Conservation (phyloP, 164 flowering plant species). For the Liquidambar formosana region DNA sequence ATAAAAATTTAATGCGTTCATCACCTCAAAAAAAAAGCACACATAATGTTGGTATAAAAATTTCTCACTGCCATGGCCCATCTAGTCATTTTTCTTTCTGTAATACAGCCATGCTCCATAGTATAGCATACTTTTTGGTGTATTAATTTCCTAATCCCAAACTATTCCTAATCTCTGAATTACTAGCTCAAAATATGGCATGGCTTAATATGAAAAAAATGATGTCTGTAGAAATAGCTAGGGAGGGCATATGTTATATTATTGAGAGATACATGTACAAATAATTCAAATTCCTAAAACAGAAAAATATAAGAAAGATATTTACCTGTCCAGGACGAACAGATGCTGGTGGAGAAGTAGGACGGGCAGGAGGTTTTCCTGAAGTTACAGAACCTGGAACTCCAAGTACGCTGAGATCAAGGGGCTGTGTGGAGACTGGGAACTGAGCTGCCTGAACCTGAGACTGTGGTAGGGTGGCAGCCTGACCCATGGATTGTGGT, state of each 20-base stretch:
- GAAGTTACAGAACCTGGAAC: conserved; percentile 47
- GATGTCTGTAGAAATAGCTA: too few species aligned
- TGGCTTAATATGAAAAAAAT: too few species aligned
- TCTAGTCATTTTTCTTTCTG: too few species aligned
- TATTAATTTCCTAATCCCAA: too few species aligned
- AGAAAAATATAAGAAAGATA: not conserved
- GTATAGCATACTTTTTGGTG: too few species aligned
- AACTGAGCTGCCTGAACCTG: conserved; percentile 43
- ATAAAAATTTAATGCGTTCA: not conserved
- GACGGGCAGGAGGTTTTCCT: conserved; percentile 49
- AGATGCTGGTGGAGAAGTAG: conserved; percentile 63
- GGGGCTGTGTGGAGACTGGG: conserved; percentile 62
- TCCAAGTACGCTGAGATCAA: conserved; percentile 89
- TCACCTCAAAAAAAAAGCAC: not conserved
- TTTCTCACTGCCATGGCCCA: too few species aligned
- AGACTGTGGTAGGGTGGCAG: conserved; percentile 30
- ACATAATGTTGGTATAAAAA: too few species aligned
- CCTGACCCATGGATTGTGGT: conserved; percentile 56
- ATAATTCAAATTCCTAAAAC: conserved; percentile 1
- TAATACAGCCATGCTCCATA: too few species aligned
- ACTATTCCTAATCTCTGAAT: too few species aligned
- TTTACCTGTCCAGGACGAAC: conserved; percentile 95
- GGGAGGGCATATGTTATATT: too few species aligned
- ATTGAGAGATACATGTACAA: too few species aligned
- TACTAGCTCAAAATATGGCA: too few species aligned